phyloP scores from a whole-genome alignment of 495 filamentous ascomycete genomes.

The Apodospora peruviana region DNA sequence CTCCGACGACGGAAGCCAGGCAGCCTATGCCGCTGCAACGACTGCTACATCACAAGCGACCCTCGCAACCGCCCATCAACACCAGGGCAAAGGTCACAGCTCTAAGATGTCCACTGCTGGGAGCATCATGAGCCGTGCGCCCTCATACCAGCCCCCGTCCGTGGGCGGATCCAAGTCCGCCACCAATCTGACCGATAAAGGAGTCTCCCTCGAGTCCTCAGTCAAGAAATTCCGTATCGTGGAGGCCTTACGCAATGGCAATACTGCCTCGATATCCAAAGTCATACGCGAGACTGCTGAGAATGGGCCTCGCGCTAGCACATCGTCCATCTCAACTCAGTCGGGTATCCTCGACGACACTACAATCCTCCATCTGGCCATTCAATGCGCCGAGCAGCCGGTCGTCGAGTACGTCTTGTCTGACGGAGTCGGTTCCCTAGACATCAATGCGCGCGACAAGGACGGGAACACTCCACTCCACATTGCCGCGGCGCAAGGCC shows the following conservation, averaged over 20 bases:
- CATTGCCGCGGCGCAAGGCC: slow-evolving; percentile 75
- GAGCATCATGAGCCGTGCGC: slow-evolving; percentile 28
- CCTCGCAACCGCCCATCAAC: slow-evolving; percentile 25
- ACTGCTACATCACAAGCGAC: slow-evolving; percentile 29
- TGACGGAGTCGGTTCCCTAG: slow-evolving; percentile 56
- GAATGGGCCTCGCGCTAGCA: slow-evolving; percentile 43
- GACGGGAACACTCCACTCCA: slow-evolving; percentile 94
- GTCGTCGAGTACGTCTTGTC: slow-evolving; percentile 94
- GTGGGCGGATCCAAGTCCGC: slow-evolving; percentile 21
- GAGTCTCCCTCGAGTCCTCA: slow-evolving; percentile 79
- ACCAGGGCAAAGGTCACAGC: slow-evolving; percentile 29
- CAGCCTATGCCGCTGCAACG: slow-evolving; percentile 26
- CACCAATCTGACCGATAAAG: slow-evolving; percentile 28
- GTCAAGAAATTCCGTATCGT: slow-evolving; percentile 91
- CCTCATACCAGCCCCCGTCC: slow-evolving; percentile 25
- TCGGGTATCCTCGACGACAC: slow-evolving; percentile 63
- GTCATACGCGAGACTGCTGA: slow-evolving; percentile 68
- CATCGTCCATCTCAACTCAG: slow-evolving; percentile 44
- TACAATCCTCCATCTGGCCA: slow-evolving; percentile 83
- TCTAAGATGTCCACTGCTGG: slow-evolving; percentile 36
- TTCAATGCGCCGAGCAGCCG: slow-evolving; percentile 94
- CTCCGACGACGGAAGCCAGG: slow-evolving; percentile 33
- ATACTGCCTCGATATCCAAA: slow-evolving; percentile 83
- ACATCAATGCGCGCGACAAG: slow-evolving; percentile 84
- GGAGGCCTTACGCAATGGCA: slow-evolving; percentile 82